Evolutionary conservation across 1,284 basidiomycete species (phyloP).

Genomic region (Austropuccinia psidii): DNA sequence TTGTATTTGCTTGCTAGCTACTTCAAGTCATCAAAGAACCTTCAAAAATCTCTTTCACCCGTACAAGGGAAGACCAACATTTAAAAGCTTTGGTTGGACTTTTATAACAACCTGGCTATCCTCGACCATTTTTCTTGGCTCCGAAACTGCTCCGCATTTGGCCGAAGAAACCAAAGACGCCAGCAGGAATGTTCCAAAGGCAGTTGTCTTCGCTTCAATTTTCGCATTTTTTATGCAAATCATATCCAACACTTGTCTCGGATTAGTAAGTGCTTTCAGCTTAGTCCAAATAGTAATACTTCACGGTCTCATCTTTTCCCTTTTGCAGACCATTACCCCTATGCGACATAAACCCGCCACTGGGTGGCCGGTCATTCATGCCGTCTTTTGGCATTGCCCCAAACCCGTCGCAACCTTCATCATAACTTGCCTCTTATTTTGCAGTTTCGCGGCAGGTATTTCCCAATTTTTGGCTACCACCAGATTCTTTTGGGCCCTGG

Average conservation of each 20-base stretch:
- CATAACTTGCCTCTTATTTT: neutral
- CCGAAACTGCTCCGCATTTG: conserved; percentile 24
- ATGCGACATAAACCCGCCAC: neutral
- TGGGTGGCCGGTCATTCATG: conserved; percentile 11
- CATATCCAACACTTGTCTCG: neutral
- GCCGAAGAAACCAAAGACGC: conserved; percentile 30
- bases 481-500: conserved; percentile 34
- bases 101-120: neutral
- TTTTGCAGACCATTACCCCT: conserved; percentile 16
- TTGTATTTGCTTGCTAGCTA: conserved; percentile 13
- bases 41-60: conserved; percentile 9
- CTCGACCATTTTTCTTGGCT: neutral
- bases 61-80: neutral
- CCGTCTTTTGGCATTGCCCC: conserved; percentile 25
- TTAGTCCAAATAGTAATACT: neutral
- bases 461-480: conserved; percentile 25
- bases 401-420: conserved; percentile 27
- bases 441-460: conserved; percentile 4
- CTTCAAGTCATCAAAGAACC: conserved; percentile 6
- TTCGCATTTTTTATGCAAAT: neutral
- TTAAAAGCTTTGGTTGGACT: neutral
- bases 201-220: conserved; percentile 2
- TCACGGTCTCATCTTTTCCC: neutral
- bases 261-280: neutral
- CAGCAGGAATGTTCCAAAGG: neutral